These are phyloP conservation scores for Ilyonectria destructans DNA, from an alignment of 2,329 filamentous ascomycete genomes.

Conservation along the genomic window DNA sequence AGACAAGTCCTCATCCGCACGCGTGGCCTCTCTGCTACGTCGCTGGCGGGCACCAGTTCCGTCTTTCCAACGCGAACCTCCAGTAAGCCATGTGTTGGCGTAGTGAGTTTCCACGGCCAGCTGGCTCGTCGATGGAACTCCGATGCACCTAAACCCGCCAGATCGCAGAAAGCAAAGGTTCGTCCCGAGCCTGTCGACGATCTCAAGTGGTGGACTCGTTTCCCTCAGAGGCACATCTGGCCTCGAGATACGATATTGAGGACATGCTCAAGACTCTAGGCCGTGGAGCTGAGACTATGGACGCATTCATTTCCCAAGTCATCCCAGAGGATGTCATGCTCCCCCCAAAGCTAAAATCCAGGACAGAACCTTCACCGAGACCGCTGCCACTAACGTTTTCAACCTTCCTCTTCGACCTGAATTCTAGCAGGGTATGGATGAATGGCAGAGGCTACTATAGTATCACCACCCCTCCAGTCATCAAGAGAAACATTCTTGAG, in stretches of 20 bases:
- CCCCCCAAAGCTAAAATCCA: conserved; percentile 53
- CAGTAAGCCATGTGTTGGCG: background rate
- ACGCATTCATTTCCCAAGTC: conserved; percentile 89
- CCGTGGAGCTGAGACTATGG: conserved; percentile 80
- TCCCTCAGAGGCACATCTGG: conserved; percentile 84
- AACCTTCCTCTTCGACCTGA: conserved; percentile 58
- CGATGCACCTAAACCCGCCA: background rate
- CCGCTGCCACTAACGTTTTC: conserved; percentile 45
- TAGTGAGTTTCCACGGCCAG: conserved; percentile 29
- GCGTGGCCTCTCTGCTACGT: conserved; percentile 38
- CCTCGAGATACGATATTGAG: conserved; percentile 78
- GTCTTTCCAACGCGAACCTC: background rate
- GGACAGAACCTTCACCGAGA: conserved; percentile 70
- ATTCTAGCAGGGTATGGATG: conserved; percentile 72
- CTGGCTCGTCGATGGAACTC: background rate
- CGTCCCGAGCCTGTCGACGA: background rate
- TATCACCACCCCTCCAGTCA: conserved; percentile 89
- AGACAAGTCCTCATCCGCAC: conserved; percentile 46
- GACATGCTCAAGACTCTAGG: conserved; percentile 87
- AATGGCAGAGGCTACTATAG: conserved; percentile 92
- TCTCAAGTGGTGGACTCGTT: conserved; percentile 68
- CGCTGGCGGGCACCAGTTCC: conserved; percentile 28
- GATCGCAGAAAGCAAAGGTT: background rate
- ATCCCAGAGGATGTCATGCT: conserved; percentile 83
- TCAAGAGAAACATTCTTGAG: conserved; percentile 93